These are phyloP conservation scores for Pterulicium gracile DNA, from an alignment of 1,284 basidiomycete genomes.

Conservation along the genomic window DNA sequence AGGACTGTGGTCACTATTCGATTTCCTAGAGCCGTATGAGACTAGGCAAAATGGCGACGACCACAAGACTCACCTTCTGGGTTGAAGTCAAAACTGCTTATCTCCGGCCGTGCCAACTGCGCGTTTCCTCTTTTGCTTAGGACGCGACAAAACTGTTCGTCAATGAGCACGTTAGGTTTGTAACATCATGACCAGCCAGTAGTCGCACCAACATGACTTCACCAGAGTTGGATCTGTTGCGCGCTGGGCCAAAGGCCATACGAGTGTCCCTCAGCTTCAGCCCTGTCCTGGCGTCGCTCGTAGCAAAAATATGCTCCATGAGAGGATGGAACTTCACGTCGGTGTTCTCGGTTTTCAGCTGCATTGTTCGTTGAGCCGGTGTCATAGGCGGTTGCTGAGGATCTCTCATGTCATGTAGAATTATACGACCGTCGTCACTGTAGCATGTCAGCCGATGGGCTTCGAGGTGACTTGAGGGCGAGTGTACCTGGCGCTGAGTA, in stretches of 20 bases:
- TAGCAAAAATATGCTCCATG: conserved; percentile 57
- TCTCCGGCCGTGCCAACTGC: conserved; percentile 47
- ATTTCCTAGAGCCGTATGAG: conserved; percentile 30
- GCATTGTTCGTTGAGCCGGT: conserved; percentile 37
- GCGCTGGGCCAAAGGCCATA: conserved; percentile 57
- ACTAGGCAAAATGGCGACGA: conserved; percentile 5
- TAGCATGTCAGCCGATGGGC: conserved; percentile 7
- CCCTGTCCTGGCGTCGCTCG: conserved; percentile 42
- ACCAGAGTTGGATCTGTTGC: no score
- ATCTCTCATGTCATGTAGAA: conserved; percentile 43
- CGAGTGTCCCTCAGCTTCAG: conserved; percentile 63
- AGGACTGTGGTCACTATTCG: conserved; percentile 54
- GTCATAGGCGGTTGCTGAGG: conserved; percentile 20
- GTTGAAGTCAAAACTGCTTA: conserved; percentile 57
- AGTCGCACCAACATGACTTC: no score
- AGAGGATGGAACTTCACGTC: conserved; percentile 52
- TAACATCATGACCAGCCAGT: neutral
- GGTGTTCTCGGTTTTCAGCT: conserved; percentile 43
- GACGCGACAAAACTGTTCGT: conserved; percentile 39
- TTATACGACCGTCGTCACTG: conserved; percentile 59
- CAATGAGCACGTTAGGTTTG: neutral
- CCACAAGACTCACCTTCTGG: conserved; percentile 34
- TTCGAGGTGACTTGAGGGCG: conserved; percentile 2
- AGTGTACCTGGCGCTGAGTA: conserved; percentile 52
- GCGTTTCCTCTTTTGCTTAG: conserved; percentile 7